Percentiles rank a stretch among this genome's conserved stretches.
Evolutionary conservation across 164 flowering plant genomes (phyloP).

Genomic region (Piper betle): DNA sequence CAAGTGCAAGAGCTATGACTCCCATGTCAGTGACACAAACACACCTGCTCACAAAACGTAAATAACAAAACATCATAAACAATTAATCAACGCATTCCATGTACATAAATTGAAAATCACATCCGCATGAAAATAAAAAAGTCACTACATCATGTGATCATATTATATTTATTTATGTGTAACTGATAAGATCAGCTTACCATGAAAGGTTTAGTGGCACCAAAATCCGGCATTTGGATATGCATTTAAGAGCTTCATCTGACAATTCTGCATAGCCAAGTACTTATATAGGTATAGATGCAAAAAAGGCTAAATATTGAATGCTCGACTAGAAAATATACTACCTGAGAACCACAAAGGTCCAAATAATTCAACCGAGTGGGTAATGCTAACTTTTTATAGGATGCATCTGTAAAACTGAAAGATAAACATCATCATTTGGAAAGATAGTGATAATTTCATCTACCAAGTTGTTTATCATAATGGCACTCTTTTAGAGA

Average conservation of each 20-base stretch:
- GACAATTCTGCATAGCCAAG: conserved; percentile 54
- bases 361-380: conserved; percentile 51
- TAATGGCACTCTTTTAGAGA: not conserved
- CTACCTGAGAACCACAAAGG: conserved; percentile 95
- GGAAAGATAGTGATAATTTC: not conserved
- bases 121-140: not conserved
- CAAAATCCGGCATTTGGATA: conserved; percentile 62
- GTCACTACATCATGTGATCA: no score
- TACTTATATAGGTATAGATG: not conserved
- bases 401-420: conserved; percentile 72
- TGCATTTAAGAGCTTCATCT: conserved; percentile 60
- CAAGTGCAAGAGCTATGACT: conserved; percentile 57
- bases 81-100: not conserved
- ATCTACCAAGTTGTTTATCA: not conserved
- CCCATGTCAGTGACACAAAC: conserved; percentile 64
- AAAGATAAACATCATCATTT: conserved; percentile 7
- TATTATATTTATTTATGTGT: not conserved
- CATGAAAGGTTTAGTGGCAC: conserved; percentile 78
- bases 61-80: not conserved
- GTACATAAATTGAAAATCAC: not conserved
- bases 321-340: no score
- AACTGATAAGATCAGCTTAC: conserved; percentile 18
- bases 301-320: not conserved
- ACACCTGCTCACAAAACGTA: conserved; percentile 60
- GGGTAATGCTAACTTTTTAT: conserved; percentile 45